phyloP scores from a whole-genome alignment of 1,139 yeast species.

The Taphrina sp. region DNA sequence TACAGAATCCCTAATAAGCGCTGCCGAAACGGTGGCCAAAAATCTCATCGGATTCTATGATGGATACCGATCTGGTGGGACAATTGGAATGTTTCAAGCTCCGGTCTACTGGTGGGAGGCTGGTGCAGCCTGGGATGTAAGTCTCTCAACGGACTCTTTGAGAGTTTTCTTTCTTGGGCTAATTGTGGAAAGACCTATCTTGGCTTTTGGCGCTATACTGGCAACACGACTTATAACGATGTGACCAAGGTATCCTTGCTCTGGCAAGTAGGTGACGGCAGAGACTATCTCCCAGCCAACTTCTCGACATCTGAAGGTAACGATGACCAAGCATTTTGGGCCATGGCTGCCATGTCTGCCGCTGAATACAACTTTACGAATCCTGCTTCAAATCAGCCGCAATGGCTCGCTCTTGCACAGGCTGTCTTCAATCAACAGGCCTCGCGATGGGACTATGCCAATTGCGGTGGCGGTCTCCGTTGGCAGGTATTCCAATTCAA shows the following conservation, averaged over 20 bases:
- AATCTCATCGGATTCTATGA: constrained; percentile 74
- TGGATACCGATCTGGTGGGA: constrained; percentile 47
- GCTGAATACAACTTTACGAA: constrained; percentile 74
- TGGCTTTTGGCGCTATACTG: constrained; percentile 63
- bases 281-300: constrained; percentile 71
- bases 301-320: constrained; percentile 81
- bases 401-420: constrained; percentile 70
- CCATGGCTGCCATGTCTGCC: constrained; percentile 75
- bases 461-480: constrained; percentile 74
- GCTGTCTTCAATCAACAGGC: constrained; percentile 76
- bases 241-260: constrained; percentile 58
- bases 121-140: constrained; percentile 66
- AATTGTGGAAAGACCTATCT: too few species aligned
- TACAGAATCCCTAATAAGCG: constrained; percentile 43
- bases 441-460: constrained; percentile 64
- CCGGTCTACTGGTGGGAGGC: constrained; percentile 97
- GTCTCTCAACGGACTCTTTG: not conserved
- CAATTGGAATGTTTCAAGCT: constrained; percentile 68
- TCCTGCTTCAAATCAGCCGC: constrained; percentile 54
- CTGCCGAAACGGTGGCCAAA: constrained; percentile 57
- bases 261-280: constrained; percentile 64
- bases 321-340: constrained; percentile 94
- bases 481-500: constrained; percentile 84
- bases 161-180: too few species aligned
- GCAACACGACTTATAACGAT: constrained; percentile 59